These are phyloP conservation scores for Nicotiana sylvestris DNA, from an alignment of 257 asterid species.

Conservation along the genomic window DNA sequence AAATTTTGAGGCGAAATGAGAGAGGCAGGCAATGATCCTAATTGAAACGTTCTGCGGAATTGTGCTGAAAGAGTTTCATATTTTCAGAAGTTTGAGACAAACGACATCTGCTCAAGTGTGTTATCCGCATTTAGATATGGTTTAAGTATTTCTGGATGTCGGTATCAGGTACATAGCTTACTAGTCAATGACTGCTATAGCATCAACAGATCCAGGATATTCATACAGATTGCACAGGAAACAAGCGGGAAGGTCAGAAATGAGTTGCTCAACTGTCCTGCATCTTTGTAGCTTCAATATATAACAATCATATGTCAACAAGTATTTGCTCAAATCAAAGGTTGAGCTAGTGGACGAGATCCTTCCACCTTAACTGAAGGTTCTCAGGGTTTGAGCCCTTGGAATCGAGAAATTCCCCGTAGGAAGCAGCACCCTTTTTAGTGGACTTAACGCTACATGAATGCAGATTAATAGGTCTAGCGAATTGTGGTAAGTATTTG, in stretches of 20 bases:
- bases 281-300: not conserved
- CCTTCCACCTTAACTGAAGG: not conserved
- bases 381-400: not conserved
- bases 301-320: not conserved
- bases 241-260: not conserved
- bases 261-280: not conserved
- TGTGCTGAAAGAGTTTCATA: not conserved
- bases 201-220: too few species aligned
- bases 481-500: not conserved
- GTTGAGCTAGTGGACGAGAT: not conserved
- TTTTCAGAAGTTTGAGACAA: not conserved
- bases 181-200: too few species aligned
- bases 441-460: not conserved
- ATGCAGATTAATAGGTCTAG: not conserved
- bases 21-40: not conserved
- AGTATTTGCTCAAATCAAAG: not conserved
- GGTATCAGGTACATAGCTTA: too few species aligned
- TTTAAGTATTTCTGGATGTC: too few species aligned
- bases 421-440: not conserved
- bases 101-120: not conserved
- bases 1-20: too few species aligned
- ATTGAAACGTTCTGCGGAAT: constrained; percentile 14
- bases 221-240: not conserved
- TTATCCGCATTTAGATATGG: not conserved
- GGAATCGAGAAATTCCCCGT: not conserved